Base-by-base conservation (phyloP, 106 monocot genomes). In the Apostasia shenzhenica region DNA sequence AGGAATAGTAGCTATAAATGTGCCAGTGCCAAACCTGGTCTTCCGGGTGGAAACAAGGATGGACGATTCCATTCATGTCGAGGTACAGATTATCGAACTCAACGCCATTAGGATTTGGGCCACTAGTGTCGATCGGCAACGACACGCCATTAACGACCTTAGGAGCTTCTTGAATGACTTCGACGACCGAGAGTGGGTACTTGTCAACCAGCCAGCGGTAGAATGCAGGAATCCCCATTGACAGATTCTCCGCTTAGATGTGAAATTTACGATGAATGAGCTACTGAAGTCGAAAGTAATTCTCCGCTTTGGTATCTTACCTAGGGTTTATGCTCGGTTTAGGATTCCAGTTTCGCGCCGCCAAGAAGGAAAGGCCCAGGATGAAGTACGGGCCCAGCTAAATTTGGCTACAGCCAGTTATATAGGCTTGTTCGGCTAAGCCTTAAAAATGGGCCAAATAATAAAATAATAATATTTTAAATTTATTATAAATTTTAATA, bases 21-120 rank as follows among this genome's bases (percentile, higher is more conserved):
- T 12, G 55, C 42, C 41, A 1, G 8, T 5, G 59, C 59, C 41
- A 59, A 59, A 85, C 85, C 77, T 67, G 74, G 44, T 81, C 78
- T 41, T 86, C 86, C 13, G 86, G 86, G 54, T 86, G 85, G 81
- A 85, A 85, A 60, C 85, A 85, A 11, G 85, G 85, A 50, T 81
- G 81, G 46, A 86, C 79, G 66, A 86, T 86, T 14, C 82, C 79
- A 51, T 86, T 86, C 86, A 86, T 86, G 70, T 82, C 81, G 61
- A 82, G 81, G 48, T 86, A 86, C 37, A 86, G 70, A 57, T 81
- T 86, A 26, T 82, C 86, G 49, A 72, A 86, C 76, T 86, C 86
- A 45, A 82, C 39, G 14, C 82, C 86, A 41, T 86, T 86, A 50
- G 86, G 86, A 56, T 86, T 86, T 6, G 86, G 82, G 63, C 75